These are phyloP conservation scores for Colletotrichum eleusines DNA, from an alignment of 2,329 filamentous ascomycete species.

Conservation along the genomic window DNA sequence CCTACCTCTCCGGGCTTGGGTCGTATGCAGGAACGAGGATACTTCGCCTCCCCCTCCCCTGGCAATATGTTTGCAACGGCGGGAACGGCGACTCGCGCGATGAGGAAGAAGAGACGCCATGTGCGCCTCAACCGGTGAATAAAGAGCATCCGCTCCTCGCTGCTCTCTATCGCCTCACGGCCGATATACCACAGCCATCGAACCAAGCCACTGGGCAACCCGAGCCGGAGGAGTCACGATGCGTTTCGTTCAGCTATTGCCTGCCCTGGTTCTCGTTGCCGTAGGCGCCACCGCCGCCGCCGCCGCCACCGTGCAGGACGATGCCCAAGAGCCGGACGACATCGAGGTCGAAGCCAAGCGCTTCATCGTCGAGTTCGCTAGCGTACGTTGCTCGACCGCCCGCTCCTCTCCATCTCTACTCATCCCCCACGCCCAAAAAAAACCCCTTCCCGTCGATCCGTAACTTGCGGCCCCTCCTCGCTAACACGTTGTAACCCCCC, in stretches of 20 bases:
- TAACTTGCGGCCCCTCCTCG: rapidly evolving
- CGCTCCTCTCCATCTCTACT: too few species aligned
- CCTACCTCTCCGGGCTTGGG: slow-evolving; percentile 35
- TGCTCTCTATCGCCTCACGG: not conserved
- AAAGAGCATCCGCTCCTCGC: not conserved
- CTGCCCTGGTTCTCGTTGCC: slow-evolving; percentile 11
- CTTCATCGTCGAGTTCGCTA: slow-evolving; percentile 39
- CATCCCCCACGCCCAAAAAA: too few species aligned
- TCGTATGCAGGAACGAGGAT: slow-evolving; percentile 25
- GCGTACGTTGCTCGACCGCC: not conserved
- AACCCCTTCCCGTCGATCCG: not conserved
- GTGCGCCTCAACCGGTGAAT: not conserved
- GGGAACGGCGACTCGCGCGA: slow-evolving; percentile 4
- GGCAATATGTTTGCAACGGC: slow-evolving; percentile 21
- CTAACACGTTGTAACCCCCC: not conserved
- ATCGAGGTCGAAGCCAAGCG: slow-evolving; percentile 28
- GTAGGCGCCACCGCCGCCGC: not conserved
- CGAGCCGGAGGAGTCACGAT: slow-evolving; percentile 4
- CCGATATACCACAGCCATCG: too few species aligned
- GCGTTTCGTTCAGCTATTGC: slow-evolving; percentile 8
- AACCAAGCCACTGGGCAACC: too few species aligned
- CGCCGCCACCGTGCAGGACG: not conserved
- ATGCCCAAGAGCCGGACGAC: not conserved
- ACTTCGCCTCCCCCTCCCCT: not conserved
- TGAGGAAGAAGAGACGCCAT: not conserved